A percentile compares a stretch with the other conserved stretches of the same genome.
Conservation (phyloP, 495 filamentous ascomycete species). For the Penicillium soppii region DNA sequence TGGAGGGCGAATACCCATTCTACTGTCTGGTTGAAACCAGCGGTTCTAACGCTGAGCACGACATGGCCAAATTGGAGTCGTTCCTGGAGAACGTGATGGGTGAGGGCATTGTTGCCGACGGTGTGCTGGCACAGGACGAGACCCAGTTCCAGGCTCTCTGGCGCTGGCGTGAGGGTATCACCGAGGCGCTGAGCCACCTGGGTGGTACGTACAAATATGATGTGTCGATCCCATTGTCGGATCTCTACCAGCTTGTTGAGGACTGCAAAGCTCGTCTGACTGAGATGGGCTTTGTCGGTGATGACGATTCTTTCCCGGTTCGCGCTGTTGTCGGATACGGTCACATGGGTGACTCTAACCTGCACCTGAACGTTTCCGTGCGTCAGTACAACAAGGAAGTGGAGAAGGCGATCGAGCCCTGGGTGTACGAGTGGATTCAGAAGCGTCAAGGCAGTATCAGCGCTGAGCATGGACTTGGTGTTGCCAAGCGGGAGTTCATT, state of each 20-base stretch:
- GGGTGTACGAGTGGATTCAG: conserved; percentile 94
- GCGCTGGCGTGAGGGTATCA: conserved; percentile 90
- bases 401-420: conserved; percentile 88
- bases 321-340: conserved; percentile 92
- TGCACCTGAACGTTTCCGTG: conserved; percentile 86
- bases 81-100: conserved; percentile 93
- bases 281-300: conserved; percentile 72
- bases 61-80: conserved; percentile 75
- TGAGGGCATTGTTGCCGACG: conserved; percentile 79
- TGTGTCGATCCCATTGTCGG: conserved; percentile 84
- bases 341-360: conserved; percentile 95
- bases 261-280: conserved; percentile 71
- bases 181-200: conserved; percentile 83
- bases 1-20: conserved; percentile 83
- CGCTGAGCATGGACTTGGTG: conserved; percentile 89
- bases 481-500: conserved; percentile 94
- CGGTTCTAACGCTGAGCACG: conserved; percentile 90
- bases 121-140: conserved; percentile 87
- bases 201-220: conserved; percentile 99
- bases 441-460: conserved; percentile 87
- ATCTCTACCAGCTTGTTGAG: conserved; percentile 86
- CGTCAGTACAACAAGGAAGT: conserved; percentile 83
- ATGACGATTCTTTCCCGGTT: conserved; percentile 74
- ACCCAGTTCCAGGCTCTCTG: conserved; percentile 84
- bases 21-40: conserved; percentile 97